Evolutionary conservation across 1,139 yeast genomes (phyloP).

Genomic region (Magnusiomyces sp.): DNA sequence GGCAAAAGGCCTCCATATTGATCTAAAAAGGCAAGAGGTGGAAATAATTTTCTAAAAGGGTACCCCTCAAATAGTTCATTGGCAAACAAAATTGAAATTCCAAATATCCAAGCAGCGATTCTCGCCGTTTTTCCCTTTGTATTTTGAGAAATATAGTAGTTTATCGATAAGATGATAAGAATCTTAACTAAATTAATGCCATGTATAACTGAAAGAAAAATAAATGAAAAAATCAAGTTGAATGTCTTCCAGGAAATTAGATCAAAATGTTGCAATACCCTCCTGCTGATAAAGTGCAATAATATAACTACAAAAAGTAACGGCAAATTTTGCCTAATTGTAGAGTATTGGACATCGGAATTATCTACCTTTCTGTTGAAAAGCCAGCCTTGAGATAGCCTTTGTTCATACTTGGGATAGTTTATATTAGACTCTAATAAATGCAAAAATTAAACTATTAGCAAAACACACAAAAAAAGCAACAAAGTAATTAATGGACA

Average conservation of each 20-base stretch:
- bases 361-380: conserved; percentile 44
- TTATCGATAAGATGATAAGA: conserved; percentile 45
- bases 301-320: conserved; percentile 47
- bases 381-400: conserved; percentile 62
- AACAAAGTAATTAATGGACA: conserved; percentile 2
- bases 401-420: conserved; percentile 51
- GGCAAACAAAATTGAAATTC: conserved; percentile 63
- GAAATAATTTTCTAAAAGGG: conserved; percentile 38
- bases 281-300: conserved; percentile 48
- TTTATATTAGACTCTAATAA: conserved; percentile 57
- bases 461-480: neutral
- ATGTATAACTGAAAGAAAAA: conserved; percentile 67
- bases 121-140: conserved; percentile 24
- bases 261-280: conserved; percentile 21
- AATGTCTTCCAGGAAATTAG: conserved; percentile 31
- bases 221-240: conserved; percentile 63
- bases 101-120: conserved; percentile 60
- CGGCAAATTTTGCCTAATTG: conserved; percentile 74
- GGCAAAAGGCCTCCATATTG: conserved; percentile 56
- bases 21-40: conserved; percentile 37
- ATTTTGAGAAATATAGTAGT: conserved; percentile 46
- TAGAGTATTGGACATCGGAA: conserved; percentile 81
- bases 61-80: conserved; percentile 60
- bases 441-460: conserved; percentile 4
- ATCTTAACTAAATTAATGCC: conserved; percentile 67